A percentile compares a stretch with the other conserved stretches of the same genome.
Evolutionary conservation across 2,329 filamentous ascomycete species (phyloP).

Genomic region (Ophiocordyceps robertsii): DNA sequence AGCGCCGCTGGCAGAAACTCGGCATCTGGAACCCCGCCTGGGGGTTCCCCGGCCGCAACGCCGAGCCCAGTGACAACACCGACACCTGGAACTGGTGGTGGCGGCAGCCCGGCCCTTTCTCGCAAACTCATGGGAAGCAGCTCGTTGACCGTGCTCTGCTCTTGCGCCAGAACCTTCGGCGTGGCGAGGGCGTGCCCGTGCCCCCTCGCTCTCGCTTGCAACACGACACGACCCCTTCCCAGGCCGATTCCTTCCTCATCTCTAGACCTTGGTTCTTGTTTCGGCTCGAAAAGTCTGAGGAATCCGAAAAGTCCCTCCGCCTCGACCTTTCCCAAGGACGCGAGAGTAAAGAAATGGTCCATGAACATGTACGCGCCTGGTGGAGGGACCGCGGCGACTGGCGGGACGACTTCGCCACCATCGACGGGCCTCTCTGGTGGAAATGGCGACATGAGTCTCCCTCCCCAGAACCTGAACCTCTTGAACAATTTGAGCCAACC

Average conservation of each 20-base stretch:
- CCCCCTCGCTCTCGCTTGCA: not conserved
- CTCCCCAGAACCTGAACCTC: not conserved
- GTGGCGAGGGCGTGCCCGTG: not conserved
- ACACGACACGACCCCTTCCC: not conserved
- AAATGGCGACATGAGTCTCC: conserved; percentile 2
- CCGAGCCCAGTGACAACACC: not conserved
- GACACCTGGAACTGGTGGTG: not conserved
- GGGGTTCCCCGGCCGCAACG: conserved; percentile 1
- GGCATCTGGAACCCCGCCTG: conserved; percentile 1
- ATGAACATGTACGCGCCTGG: not conserved
- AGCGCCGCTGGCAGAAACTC: conserved; percentile 1
- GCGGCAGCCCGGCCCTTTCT: not conserved
- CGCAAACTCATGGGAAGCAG: not conserved
- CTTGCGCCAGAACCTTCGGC: conserved; percentile 1
- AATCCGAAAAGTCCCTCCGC: not conserved
- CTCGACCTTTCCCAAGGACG: not conserved
- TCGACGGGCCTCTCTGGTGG: not conserved
- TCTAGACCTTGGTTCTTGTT: not conserved
- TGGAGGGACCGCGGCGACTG: not conserved
- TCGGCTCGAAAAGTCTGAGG: not conserved
- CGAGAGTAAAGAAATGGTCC: too few species aligned
- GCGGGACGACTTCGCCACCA: not conserved
- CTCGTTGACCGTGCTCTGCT: not conserved
- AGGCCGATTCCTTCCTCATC: not conserved
- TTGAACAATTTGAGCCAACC: not conserved